Evolutionary conservation across 345 rosid species (phyloP).

Genomic region (Murraya koenigii): DNA sequence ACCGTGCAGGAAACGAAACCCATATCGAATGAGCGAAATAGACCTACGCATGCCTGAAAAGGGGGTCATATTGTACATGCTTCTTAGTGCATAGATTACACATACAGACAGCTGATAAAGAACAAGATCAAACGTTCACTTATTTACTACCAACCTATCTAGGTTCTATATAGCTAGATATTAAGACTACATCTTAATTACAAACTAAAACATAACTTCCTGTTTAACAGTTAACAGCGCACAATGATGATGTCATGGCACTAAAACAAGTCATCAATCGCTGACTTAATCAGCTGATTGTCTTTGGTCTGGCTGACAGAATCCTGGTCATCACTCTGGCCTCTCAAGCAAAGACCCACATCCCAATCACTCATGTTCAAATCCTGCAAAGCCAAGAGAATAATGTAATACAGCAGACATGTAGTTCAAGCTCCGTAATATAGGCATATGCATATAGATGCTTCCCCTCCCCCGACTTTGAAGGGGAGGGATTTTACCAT

Average conservation of each 20-base stretch:
- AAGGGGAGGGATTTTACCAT: neutral
- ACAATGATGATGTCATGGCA: neutral
- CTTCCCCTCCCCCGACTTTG: neutral
- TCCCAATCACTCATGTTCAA: slow-evolving; percentile 43
- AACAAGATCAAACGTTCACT: neutral
- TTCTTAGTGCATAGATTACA: neutral
- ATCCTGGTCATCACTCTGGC: slow-evolving; percentile 25
- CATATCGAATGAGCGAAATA: too few species aligned
- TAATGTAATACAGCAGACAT: neutral
- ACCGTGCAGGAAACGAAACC: too few species aligned
- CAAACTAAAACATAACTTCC: neutral
- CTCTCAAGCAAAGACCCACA: slow-evolving; percentile 56
- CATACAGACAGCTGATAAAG: neutral
- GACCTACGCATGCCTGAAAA: neutral
- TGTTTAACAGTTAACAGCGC: neutral
- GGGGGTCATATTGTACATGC: neutral
- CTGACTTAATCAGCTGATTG: slow-evolving; percentile 9
- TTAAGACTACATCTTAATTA: slow-evolving; percentile 14
- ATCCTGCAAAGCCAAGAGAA: slow-evolving; percentile 40
- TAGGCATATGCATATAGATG: neutral
- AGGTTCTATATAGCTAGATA: neutral
- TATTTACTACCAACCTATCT: neutral
- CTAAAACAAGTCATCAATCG: neutral
- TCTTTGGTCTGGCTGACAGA: slow-evolving; percentile 28
- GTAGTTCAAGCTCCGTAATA: neutral